Base-by-base conservation (phyloP, 2,329 filamentous ascomycete species). In the Talaromyces verruculosus region DNA sequence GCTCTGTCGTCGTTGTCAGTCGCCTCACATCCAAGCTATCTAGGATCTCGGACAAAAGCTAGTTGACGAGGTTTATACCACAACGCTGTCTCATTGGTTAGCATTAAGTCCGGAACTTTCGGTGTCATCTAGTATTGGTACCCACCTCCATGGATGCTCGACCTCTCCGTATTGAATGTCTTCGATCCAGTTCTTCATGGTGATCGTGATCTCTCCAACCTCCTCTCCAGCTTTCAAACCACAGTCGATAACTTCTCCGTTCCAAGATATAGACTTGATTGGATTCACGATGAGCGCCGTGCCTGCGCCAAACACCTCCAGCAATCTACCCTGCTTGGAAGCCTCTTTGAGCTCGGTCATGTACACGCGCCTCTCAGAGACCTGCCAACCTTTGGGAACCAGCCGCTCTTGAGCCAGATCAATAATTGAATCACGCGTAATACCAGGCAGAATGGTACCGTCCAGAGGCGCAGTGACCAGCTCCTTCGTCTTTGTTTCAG, bases 131-230 rank as follows among this genome's bases (percentile, higher is more conserved):
- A 22, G 5, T 6, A 22, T 37, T 3, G 11, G 13, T 37, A 57
- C 81, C 77, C 88, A 89, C 84, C 93, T 97, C 95, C 95, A 99
- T 69, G 89, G 85, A 78, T 97, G 92, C 77, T 92, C 87, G 79
- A 93, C 90, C 70, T 97, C 93, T 68, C 95, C 95, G 77, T 98
- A 97, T 82, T 98, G 94, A 71, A 96, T 93, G 37, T 83, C 89
- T 82, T 96, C 93, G 68, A 99, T 97, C 95, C 95, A 99, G 73
- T 89, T 87, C 87, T 96, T 96, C 89, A 98, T 93, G 79, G 87
- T 87, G 72, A 88, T 81, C 8, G 95, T 90, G 73, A 98, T 84
- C 74, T 93, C 90, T 49, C 95, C 95, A 13, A 92, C 93, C 83
- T 99, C 94, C 79, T 95, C 86, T 55, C 87, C 83, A 71, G 91